A percentile compares a stretch with the other conserved stretches of the same genome.
Evolutionary conservation across 2,329 filamentous ascomycete species (phyloP).

Genomic region (Fusarium sp.): DNA sequence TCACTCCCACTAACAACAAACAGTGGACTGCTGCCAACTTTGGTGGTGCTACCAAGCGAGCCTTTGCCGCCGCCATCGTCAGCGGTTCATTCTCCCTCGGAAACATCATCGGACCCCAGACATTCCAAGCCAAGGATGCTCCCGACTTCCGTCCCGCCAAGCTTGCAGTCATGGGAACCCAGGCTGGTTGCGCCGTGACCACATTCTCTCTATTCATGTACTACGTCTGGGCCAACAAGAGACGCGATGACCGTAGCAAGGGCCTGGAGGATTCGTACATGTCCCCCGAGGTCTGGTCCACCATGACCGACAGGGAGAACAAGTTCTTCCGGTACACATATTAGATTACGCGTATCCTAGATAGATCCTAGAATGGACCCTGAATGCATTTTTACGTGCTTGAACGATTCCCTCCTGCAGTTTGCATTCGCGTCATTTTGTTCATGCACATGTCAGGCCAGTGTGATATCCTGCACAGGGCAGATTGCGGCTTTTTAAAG

Average conservation of each 20-base stretch:
- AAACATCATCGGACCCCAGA: conserved; percentile 69
- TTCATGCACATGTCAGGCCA: not conserved
- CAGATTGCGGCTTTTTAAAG: not conserved
- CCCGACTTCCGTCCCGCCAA: conserved; percentile 66
- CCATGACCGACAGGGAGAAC: conserved; percentile 69
- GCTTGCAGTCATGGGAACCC: conserved; percentile 65
- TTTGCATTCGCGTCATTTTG: not conserved
- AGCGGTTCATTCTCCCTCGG: conserved; percentile 64
- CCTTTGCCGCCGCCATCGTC: conserved; percentile 61
- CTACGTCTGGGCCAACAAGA: conserved; percentile 63
- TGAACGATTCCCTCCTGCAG: not conserved
- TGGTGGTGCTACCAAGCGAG: conserved; percentile 64
- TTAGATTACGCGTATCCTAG: conserved; percentile 36
- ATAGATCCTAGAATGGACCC: not conserved
- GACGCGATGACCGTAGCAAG: conserved; percentile 44
- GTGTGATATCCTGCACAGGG: not conserved
- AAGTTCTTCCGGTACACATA: conserved; percentile 66
- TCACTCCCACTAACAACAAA: not conserved
- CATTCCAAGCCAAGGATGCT: conserved; percentile 63
- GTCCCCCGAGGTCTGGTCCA: conserved; percentile 58
- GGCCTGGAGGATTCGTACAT: conserved; percentile 55
- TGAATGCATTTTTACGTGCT: not conserved
- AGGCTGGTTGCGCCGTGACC: conserved; percentile 55
- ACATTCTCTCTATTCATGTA: conserved; percentile 61
- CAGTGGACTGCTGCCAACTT: conserved; percentile 64